A percentile compares a stretch with the other conserved stretches of the same genome.
Evolutionary conservation across 106 monocot genomes (phyloP).

Genomic region (Allium cepa): DNA sequence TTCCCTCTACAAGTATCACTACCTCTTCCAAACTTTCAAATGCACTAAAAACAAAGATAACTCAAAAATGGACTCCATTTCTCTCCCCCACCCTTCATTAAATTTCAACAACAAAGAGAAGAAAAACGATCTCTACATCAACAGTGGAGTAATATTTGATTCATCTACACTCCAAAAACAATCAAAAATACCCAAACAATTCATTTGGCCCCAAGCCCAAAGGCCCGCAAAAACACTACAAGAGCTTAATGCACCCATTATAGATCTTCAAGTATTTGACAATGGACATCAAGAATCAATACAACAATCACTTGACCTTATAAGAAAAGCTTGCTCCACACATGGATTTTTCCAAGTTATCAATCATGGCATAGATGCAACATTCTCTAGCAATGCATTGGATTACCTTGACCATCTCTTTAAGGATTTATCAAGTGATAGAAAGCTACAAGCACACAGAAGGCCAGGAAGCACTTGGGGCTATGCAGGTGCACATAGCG

Average conservation of each 20-base stretch:
- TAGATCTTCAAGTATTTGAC: conserved; percentile 47
- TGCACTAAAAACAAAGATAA: background rate
- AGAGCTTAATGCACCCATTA: conserved; percentile 39
- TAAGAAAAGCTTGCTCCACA: conserved; percentile 29
- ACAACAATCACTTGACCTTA: conserved; percentile 10
- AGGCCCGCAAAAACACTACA: conserved; percentile 4
- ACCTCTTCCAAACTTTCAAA: background rate
- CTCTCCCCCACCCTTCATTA: background rate
- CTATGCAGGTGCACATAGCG: conserved; percentile 57
- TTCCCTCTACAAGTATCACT: background rate
- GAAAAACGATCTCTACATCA: background rate
- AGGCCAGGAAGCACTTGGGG: conserved; percentile 63
- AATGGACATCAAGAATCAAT: conserved; percentile 18
- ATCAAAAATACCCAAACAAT: conserved; percentile 41
- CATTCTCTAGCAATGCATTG: conserved; percentile 16
- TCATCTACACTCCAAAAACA: conserved; percentile 3
- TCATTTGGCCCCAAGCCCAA: conserved; percentile 49
- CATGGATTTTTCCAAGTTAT: conserved; percentile 64
- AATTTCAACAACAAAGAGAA: conserved; percentile 2
- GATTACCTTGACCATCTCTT: conserved; percentile 46
- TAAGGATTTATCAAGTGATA: conserved; percentile 16
- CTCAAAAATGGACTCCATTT: conserved; percentile 7
- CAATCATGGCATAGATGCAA: conserved; percentile 37
- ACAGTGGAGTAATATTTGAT: conserved; percentile 1
- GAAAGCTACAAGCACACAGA: conserved; percentile 39